Evolutionary conservation across 306 rosid genomes (phyloP).

Genomic region (Lupinus albus): DNA sequence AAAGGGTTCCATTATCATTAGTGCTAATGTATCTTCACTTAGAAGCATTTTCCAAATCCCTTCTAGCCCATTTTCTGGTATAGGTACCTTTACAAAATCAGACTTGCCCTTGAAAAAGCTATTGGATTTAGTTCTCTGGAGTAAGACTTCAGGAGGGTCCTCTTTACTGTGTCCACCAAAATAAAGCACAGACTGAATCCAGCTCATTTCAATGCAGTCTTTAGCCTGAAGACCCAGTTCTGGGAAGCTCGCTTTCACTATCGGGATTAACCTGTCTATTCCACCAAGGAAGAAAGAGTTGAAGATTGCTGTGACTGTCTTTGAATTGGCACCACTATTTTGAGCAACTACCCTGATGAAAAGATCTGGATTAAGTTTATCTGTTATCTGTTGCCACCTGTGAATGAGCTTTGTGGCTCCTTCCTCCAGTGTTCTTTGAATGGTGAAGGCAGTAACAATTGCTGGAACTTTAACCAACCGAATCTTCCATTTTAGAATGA

Average conservation of each 20-base stretch:
- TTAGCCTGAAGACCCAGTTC: constrained; percentile 32
- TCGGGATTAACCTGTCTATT: constrained; percentile 20
- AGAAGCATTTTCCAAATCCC: constrained; percentile 37
- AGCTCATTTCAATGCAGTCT: constrained; percentile 37
- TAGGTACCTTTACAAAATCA: constrained; percentile 38
- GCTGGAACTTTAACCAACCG: constrained; percentile 60
- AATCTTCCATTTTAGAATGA: constrained; percentile 55
- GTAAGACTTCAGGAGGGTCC: constrained; percentile 15
- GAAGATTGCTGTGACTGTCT: constrained; percentile 6
- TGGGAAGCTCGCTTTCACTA: constrained; percentile 46
- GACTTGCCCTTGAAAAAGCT: constrained; percentile 40
- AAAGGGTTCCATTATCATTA: constrained; percentile 30
- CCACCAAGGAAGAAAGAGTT: constrained; percentile 48
- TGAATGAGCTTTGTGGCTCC: constrained; percentile 51
- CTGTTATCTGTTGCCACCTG: constrained; percentile 49
- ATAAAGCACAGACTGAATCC: constrained; percentile 18
- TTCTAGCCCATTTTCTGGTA: constrained; percentile 32
- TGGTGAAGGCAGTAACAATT: constrained; percentile 54
- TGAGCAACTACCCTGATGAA: constrained; percentile 4
- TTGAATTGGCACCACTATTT: not conserved
- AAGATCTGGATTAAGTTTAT: constrained; percentile 36
- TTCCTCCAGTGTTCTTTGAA: constrained; percentile 46
- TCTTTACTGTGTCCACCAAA: not conserved
- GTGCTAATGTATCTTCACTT: not conserved
- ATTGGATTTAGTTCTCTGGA: not conserved